Base-by-base conservation (phyloP, 1,284 basidiomycete species). In the Filobasidium uniguttulatum region DNA sequence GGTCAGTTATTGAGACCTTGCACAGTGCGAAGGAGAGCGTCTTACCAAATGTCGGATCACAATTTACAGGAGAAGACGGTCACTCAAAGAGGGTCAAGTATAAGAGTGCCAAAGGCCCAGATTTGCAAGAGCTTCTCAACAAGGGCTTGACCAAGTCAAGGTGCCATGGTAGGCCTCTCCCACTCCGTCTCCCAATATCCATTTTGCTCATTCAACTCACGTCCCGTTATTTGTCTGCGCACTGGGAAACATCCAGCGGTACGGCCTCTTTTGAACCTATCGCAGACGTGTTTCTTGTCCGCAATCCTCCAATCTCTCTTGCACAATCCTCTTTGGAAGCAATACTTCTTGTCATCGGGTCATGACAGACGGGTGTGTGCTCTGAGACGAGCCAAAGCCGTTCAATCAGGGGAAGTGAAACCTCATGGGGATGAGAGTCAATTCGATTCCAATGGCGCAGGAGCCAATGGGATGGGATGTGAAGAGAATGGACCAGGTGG, bases 281-380 rank as follows among this genome's bases (percentile, higher is more conserved):
- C 65, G 2, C 86, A 93, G 60, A 97, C 91, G 0, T 98, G 91
- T 62, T 97, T 90, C 70, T 75, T 98, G 62, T 93, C 89, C 55
- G 87, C 85, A 46, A 80, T 97, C 41, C 75, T 98, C 5, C 93
- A 98, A 67, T 79, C 80, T n/a, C 83, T 98, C 60, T 72, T 89
- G 12, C 85, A 90, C 68, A 98, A 96, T 60, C 91, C 91, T 0
- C 73, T 96, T 4, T 73, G 97, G 8, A 79, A 88, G 37, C 86
- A 87, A 59, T 89, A 85, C 66, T 97, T 91, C 61, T 77, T 97
- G 15, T 78, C 82, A 45, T 91, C 96, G 65, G 82, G 80, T 60
- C 88, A 93, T 63, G 82, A 84, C 62, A 68, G 70, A 60, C 72
- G 71, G 59, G 64, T 80, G 54, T 87, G 85, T 68, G 81, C 79